Evolutionary conservation across 352 stramenopile genomes (phyloP).

Genomic region (Phytophthora pseudosyringae): DNA sequence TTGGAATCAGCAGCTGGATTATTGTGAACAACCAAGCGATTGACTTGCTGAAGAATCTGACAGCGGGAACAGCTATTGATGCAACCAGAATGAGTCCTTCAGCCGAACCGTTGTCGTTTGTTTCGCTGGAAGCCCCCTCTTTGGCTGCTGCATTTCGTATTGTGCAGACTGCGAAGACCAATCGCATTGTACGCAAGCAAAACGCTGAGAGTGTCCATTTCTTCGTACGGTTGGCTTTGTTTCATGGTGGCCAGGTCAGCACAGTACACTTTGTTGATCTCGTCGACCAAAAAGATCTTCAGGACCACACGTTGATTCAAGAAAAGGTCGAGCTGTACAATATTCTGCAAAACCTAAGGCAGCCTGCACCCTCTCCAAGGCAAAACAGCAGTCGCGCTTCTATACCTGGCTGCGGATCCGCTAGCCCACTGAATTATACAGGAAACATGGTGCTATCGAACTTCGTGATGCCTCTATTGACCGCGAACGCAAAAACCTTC

Average conservation of each 20-base stretch:
- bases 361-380: slow-evolving; percentile 21
- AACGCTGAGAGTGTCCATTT: slow-evolving; percentile 70
- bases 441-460: slow-evolving; percentile 54
- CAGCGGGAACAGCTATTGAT: slow-evolving; percentile 1
- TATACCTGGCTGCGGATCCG: background rate
- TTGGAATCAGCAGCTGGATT: slow-evolving; percentile 78
- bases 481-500: slow-evolving; percentile 66
- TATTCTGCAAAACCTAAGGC: slow-evolving; percentile 56
- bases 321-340: slow-evolving; percentile 73
- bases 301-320: slow-evolving; percentile 44
- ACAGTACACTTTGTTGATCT: slow-evolving; percentile 72
- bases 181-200: slow-evolving; percentile 75
- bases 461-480: slow-evolving; percentile 70
- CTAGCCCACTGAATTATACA: background rate
- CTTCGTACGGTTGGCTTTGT: slow-evolving; percentile 74
- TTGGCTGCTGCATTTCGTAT: slow-evolving; percentile 56
- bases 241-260: slow-evolving; percentile 63
- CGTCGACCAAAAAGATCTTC: slow-evolving; percentile 67
- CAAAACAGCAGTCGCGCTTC: slow-evolving; percentile 10
- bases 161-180: slow-evolving; percentile 74
- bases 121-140: slow-evolving; percentile 55
- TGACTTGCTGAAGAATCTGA: slow-evolving; percentile 50
- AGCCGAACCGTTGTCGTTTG: slow-evolving; percentile 46
- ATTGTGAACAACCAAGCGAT: slow-evolving; percentile 70
- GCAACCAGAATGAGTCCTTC: background rate